phyloP scores from a whole-genome alignment of 116 monocot genomes.

The Posidonia oceanica region DNA sequence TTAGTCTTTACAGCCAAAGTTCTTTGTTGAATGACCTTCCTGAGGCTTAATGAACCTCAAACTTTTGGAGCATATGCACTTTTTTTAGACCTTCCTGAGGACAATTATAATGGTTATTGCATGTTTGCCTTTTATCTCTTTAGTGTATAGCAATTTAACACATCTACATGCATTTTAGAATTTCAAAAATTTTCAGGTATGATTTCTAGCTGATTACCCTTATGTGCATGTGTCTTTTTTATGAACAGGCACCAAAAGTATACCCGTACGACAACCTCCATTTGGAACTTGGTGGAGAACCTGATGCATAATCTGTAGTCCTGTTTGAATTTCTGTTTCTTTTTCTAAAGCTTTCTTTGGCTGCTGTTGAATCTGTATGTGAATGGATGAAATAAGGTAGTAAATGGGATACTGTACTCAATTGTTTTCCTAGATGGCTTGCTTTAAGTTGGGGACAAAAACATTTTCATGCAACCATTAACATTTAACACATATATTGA shows the following conservation, averaged over 20 bases:
- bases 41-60: no score
- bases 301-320: constrained; percentile 12
- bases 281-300: constrained; percentile 58
- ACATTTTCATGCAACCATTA: no score
- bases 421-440: background rate
- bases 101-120: no score
- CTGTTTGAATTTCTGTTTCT: background rate
- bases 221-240: constrained; percentile 2
- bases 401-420: background rate
- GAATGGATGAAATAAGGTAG: constrained; percentile 5
- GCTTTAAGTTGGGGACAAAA: background rate
- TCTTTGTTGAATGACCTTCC: no score
- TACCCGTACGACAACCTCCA: constrained; percentile 73
- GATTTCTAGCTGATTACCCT: background rate
- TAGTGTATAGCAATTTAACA: background rate
- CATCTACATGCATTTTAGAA: background rate
- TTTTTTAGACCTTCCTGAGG: no score
- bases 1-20: no score
- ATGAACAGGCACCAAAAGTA: constrained; percentile 58
- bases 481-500: no score
- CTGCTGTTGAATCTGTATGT: background rate
- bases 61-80: no score
- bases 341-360: background rate
- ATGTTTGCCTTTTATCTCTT: no score
- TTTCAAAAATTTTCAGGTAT: background rate